Evolutionary conservation across 352 stramenopile species (phyloP).

Genomic region (Phytophthora agathidicida): DNA sequence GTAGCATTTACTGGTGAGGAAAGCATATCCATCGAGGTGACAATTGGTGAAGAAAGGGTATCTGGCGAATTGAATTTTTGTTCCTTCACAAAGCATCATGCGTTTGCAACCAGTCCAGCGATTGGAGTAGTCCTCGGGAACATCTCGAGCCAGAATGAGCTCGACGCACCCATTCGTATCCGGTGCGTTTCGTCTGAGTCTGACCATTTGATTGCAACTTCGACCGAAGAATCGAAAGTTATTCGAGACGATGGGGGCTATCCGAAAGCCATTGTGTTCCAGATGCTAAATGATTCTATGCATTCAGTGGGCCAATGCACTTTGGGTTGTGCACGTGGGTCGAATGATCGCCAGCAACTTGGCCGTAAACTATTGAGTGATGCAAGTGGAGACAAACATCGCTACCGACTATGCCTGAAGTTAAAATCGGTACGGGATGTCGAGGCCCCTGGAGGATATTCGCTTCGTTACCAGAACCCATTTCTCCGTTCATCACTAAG

Average conservation of each 20-base stretch:
- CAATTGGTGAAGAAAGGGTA: slow-evolving; percentile 22
- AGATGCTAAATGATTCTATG: slow-evolving; percentile 19
- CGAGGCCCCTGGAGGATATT: slow-evolving; percentile 27
- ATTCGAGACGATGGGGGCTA: slow-evolving; percentile 11
- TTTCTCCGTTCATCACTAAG: slow-evolving; percentile 41
- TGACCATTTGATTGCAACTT: slow-evolving; percentile 19
- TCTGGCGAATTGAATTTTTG: slow-evolving; percentile 37
- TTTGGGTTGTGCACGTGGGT: slow-evolving; percentile 9
- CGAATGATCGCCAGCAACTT: slow-evolving; percentile 1
- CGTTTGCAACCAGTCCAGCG: slow-evolving; percentile 37
- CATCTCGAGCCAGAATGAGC: not conserved
- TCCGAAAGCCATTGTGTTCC: slow-evolving; percentile 20
- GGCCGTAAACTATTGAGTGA: slow-evolving; percentile 7
- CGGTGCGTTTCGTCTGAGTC: slow-evolving; percentile 31
- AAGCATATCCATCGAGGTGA: slow-evolving; percentile 44
- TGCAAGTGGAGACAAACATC: slow-evolving; percentile 11
- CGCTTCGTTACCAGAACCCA: slow-evolving; percentile 43
- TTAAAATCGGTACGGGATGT: slow-evolving; percentile 47
- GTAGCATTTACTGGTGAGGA: slow-evolving; percentile 39
- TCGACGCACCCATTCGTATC: slow-evolving; percentile 13
- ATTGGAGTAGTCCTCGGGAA: slow-evolving; percentile 2
- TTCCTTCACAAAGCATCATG: slow-evolving; percentile 43
- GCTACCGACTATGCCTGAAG: slow-evolving; percentile 45
- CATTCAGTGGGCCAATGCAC: slow-evolving; percentile 23
- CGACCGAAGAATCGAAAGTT: slow-evolving; percentile 1